Conservation (phyloP, 768 basidiomycete genomes). For the Stropharia rugosoannulata region DNA sequence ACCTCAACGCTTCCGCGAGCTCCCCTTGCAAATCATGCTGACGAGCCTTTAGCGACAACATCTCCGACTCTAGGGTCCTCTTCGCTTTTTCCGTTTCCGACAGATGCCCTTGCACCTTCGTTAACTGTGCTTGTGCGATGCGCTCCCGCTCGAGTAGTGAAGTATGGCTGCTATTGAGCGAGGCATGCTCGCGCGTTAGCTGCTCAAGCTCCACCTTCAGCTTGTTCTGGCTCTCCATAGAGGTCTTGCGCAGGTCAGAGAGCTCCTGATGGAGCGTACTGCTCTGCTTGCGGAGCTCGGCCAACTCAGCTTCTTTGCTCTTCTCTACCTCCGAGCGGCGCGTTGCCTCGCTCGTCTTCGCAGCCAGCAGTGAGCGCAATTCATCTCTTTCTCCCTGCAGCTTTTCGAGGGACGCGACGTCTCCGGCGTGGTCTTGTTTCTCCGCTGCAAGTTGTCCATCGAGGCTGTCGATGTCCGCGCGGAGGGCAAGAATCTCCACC, state of each 20-base stretch:
- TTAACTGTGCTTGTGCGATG: slow-evolving; percentile 46
- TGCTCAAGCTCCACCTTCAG: slow-evolving; percentile 76
- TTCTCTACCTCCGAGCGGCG: slow-evolving; percentile 82
- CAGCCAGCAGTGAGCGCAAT: slow-evolving; percentile 77
- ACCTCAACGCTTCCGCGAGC: slow-evolving; percentile 55
- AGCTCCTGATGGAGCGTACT: slow-evolving; percentile 65
- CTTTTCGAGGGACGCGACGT: slow-evolving; percentile 48
- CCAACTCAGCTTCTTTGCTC: slow-evolving; percentile 84
- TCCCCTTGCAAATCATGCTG: slow-evolving; percentile 68
- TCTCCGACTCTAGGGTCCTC: slow-evolving; percentile 67
- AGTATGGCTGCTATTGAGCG: slow-evolving; percentile 58
- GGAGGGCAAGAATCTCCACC: slow-evolving; percentile 66
- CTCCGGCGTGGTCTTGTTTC: slow-evolving; percentile 49
- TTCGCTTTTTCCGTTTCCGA: slow-evolving; percentile 68
- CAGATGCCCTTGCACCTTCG: slow-evolving; percentile 46
- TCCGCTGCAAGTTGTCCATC: slow-evolving; percentile 60
- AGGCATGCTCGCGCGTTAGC: slow-evolving; percentile 54
- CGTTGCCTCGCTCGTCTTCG: slow-evolving; percentile 85
- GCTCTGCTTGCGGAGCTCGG: slow-evolving; percentile 64
- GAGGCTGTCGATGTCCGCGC: slow-evolving; percentile 65
- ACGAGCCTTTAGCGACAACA: slow-evolving; percentile 65
- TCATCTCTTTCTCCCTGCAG: slow-evolving; percentile 85
- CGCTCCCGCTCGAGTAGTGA: slow-evolving; percentile 66
- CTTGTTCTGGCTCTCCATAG: slow-evolving; percentile 68
- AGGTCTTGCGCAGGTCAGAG: slow-evolving; percentile 56